phyloP scores from a whole-genome alignment of 148 eudicot genomes.

The Beta vulgaris region DNA sequence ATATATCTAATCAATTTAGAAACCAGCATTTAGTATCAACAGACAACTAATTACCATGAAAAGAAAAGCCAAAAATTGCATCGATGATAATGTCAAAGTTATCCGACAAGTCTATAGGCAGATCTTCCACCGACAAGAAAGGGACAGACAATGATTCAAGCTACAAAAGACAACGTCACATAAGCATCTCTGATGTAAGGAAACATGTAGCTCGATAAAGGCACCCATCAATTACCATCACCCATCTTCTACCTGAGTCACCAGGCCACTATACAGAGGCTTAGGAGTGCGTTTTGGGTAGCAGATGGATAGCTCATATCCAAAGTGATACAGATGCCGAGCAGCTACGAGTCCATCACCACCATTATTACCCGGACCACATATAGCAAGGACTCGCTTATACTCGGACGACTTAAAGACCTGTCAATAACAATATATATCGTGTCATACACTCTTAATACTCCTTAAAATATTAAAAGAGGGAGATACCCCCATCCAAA shows the following conservation, averaged over 20 bases:
- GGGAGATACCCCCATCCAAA: too few relatives aligned
- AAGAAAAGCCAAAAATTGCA: conserved; percentile 98
- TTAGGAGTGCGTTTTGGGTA: conserved; percentile 94
- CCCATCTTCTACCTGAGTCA: conserved; percentile 68
- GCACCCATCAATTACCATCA: not conserved
- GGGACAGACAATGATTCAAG: conserved; percentile 85
- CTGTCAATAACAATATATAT: conserved; percentile 36
- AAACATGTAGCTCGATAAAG: not conserved
- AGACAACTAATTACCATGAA: conserved; percentile 56
- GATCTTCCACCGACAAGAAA: conserved; percentile 75
- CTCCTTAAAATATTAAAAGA: too few relatives aligned
- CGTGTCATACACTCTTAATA: not conserved
- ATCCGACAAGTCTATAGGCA: conserved; percentile 66
- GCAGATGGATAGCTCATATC: conserved; percentile 76
- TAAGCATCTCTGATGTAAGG: conserved; percentile 24
- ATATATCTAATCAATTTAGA: not conserved
- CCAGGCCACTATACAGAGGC: conserved; percentile 82
- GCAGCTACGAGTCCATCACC: conserved; percentile 99
- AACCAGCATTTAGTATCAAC: not conserved
- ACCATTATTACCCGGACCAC: conserved; percentile 99
- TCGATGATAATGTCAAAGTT: conserved; percentile 80
- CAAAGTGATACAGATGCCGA: conserved; percentile 91
- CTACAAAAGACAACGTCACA: conserved; percentile 43
- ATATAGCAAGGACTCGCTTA: conserved; percentile 75
- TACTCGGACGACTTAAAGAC: conserved; percentile 66